Evolutionary conservation across 75 land plant species (phyloP).

Genomic region (Azolla pinnata): DNA sequence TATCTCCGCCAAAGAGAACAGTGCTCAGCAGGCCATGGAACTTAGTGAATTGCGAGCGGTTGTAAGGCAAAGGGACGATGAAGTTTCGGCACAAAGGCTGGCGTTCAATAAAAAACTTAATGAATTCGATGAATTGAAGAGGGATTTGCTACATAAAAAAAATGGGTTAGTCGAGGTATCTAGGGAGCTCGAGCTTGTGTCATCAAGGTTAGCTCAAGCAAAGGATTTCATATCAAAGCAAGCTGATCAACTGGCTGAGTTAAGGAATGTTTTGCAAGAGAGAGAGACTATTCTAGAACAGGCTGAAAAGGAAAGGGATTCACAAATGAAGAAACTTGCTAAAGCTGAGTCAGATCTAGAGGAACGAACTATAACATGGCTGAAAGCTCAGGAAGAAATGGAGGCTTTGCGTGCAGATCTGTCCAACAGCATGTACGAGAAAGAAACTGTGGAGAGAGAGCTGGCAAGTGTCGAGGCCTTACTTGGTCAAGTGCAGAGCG

Average conservation of each 20-base stretch:
- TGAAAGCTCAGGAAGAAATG: conserved; percentile 50
- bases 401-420: conserved; percentile 38
- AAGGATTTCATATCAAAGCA: conserved; percentile 49
- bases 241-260: conserved; percentile 32
- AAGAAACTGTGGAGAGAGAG: conserved; percentile 34
- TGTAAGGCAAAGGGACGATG: conserved; percentile 28
- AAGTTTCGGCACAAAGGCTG: conserved; percentile 16
- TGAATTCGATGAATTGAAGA: conserved; percentile 34
- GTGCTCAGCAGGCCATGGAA: conserved; percentile 32
- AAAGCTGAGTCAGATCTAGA: conserved; percentile 50
- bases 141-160: conserved; percentile 43
- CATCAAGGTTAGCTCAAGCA: conserved; percentile 41
- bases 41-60: conserved; percentile 28
- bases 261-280: conserved; percentile 29
- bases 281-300: conserved; percentile 43
- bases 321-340: conserved; percentile 43
- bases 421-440: conserved; percentile 18
- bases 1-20: conserved; percentile 22
- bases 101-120: conserved; percentile 30
- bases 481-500: conserved; percentile 54
- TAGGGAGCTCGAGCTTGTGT: conserved; percentile 32
- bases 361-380: conserved; percentile 48
- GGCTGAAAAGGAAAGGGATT: conserved; percentile 20
- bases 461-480: conserved; percentile 41
- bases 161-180: conserved; percentile 29